Percentiles rank a stretch among this genome's conserved stretches.
Evolutionary conservation across 1,284 basidiomycete genomes (phyloP).

Genomic region (Ganoderma boninense): DNA sequence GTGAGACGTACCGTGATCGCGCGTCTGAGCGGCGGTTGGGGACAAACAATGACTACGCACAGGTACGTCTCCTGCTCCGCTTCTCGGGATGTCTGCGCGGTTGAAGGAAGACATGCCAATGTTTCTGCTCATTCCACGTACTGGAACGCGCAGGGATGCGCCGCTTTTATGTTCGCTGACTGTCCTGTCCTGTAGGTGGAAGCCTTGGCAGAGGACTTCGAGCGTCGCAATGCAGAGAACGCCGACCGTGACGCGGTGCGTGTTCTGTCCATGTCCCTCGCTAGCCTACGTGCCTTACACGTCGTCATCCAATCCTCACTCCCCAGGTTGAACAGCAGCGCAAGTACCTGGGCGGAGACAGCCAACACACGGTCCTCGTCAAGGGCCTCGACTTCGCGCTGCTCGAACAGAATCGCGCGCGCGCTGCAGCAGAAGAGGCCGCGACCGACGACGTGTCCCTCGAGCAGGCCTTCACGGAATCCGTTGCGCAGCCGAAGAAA

Average conservation of each 20-base stretch:
- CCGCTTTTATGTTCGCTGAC: background rate
- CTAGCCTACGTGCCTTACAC: background rate
- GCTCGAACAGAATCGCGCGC: slow-evolving; percentile 84
- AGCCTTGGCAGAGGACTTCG: slow-evolving; percentile 82
- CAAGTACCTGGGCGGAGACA: slow-evolving; percentile 88
- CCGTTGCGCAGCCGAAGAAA: slow-evolving; percentile 55
- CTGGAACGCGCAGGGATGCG: background rate
- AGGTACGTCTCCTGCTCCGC: slow-evolving; percentile 49
- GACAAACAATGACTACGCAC: slow-evolving; percentile 71
- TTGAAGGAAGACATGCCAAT: background rate
- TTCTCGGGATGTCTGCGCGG: background rate
- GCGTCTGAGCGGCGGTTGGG: slow-evolving; percentile 74
- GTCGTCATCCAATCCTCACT: background rate
- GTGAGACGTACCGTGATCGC: slow-evolving; percentile 70
- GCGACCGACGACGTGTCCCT: slow-evolving; percentile 80
- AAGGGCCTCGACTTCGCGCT: slow-evolving; percentile 92
- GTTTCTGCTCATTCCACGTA: background rate
- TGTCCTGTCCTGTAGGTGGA: slow-evolving; percentile 62
- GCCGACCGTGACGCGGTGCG: slow-evolving; percentile 68
- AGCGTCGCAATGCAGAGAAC: slow-evolving; percentile 62
- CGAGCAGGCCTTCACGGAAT: slow-evolving; percentile 72
- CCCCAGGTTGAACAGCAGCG: slow-evolving; percentile 80
- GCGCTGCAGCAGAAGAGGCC: slow-evolving; percentile 54
- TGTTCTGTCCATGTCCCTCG: slow-evolving; percentile 12
- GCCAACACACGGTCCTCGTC: slow-evolving; percentile 85